Evolutionary conservation across 2,329 filamentous ascomycete genomes (phyloP).

Genomic region (Zalaria sp.): DNA sequence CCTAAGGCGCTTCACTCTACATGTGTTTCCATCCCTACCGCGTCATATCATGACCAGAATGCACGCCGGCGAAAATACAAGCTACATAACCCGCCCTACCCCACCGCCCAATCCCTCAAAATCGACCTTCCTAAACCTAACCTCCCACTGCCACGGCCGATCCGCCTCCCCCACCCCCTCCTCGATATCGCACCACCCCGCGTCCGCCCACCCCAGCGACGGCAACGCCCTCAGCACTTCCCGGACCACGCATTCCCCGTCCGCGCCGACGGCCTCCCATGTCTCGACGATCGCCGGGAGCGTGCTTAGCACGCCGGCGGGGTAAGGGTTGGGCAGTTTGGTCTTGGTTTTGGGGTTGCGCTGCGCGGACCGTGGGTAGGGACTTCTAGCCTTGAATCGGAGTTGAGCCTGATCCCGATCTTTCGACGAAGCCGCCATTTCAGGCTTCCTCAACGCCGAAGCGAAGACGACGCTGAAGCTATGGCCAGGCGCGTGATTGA

Average conservation of each 20-base stretch:
- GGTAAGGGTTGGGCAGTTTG: conserved; percentile 13
- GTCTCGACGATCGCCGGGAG: conserved; percentile 19
- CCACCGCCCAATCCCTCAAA: too few species aligned
- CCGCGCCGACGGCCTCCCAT: neutral
- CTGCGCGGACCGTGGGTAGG: too few species aligned
- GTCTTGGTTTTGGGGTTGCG: too few species aligned
- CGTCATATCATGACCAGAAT: too few species aligned
- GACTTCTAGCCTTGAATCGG: too few species aligned
- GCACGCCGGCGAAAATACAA: too few species aligned
- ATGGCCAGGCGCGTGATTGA: conserved; percentile 7
- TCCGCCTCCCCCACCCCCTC: neutral
- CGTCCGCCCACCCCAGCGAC: neutral
- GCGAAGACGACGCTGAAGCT: conserved; percentile 28
- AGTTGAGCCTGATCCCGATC: neutral
- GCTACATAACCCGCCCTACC: too few species aligned
- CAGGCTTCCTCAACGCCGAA: conserved; percentile 13
- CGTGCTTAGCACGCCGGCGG: conserved; percentile 24
- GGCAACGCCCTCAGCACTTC: conserved; percentile 16
- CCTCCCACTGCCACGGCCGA: neutral
- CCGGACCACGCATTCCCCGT: neutral
- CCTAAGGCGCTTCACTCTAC: too few species aligned
- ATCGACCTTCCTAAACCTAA: neutral
- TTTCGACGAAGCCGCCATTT: neutral
- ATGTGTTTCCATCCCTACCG: too few species aligned
- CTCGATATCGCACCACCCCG: neutral